Evolutionary conservation across 2,329 filamentous ascomycete genomes (phyloP), one percentile per base, ranked within the genome.

Genomic region (Aspergillus sergii): DNA sequence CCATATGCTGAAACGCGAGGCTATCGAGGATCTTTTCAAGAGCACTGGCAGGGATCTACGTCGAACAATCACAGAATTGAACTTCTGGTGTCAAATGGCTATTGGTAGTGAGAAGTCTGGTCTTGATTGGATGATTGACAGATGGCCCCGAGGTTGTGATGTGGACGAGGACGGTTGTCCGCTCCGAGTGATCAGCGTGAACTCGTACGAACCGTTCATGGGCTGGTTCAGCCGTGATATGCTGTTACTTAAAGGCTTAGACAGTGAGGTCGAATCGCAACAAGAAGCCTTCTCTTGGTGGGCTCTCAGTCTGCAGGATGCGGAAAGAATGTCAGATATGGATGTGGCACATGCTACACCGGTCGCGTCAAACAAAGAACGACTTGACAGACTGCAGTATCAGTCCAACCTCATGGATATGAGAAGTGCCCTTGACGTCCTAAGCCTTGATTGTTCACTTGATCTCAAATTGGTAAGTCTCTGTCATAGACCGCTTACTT

Each of bases 71-170:
- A 89, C 86, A 61, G 93, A 98, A 65, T 84, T 99, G 32, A 90
- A 96, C 74, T 95, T 96, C 74, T 99, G 94, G 94, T 99, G 96
- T 75, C 95, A 99, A 75, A 93, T 98, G 78, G 93, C 91, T 0
- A 88, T 99, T 11, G 96, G 95, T 6, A 95, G 97, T 74, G 84
- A 88, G n/a, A 91, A 91, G 69, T 91, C 91, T 23, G 94, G 95
- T 0, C 86, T 96, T 51, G 91, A 94, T 71, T 99, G 96, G 94
- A 92, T 96, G 70, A 89, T 91, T 69, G 87, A 90, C 55, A 85
- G 90, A 61, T 94, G 89, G 88, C 91, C 92, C 10, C 86, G 84
- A 51, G 91, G 91, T 0, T 83, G 83, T 28, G 91, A 94, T 71
- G 72, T 89, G 3, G 89, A 94, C 70, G 81, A 86, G 58, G 76